Evolutionary conservation across 805 yeast species (phyloP).

Genomic region (Lipomyces kockii): DNA sequence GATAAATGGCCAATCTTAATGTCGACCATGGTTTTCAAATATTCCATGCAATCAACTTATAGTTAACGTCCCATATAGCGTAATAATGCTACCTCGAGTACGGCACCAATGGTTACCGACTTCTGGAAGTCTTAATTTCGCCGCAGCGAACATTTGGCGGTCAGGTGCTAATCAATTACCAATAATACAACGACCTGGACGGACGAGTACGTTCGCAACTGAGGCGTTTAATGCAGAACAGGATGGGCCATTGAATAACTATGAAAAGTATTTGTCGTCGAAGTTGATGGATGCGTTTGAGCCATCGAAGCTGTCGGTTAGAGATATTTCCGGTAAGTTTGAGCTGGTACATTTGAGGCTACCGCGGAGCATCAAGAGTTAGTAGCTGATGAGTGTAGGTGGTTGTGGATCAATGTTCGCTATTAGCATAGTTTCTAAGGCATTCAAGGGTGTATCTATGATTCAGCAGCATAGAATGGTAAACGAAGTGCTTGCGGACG

Average conservation of each 20-base stretch:
- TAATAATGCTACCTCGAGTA: neutral
- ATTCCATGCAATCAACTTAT: neutral
- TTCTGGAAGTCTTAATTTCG: neutral
- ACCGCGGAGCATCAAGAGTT: neutral
- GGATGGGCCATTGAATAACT: constrained; percentile 17
- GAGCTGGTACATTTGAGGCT: neutral
- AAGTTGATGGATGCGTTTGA: constrained; percentile 59
- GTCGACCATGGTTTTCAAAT: neutral
- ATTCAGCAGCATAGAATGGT: constrained; percentile 92
- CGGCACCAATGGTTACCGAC: neutral
- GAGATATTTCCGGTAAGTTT: constrained; percentile 72
- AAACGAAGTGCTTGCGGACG: constrained; percentile 78
- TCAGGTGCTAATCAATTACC: neutral
- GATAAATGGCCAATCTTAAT: too few species aligned
- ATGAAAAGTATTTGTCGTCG: constrained; percentile 28
- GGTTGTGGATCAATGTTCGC: constrained; percentile 99
- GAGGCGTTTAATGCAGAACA: constrained; percentile 14
- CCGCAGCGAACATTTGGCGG: neutral
- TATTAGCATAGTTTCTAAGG: constrained; percentile 69
- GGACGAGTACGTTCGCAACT: neutral
- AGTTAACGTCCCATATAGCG: neutral
- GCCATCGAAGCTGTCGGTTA: constrained; percentile 69
- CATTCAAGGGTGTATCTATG: constrained; percentile 80
- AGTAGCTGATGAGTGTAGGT: constrained; percentile 26
- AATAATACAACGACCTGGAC: neutral